phyloP scores from a whole-genome alignment of 2,329 filamentous ascomycete species.

The Periglandula ipomoeae region DNA sequence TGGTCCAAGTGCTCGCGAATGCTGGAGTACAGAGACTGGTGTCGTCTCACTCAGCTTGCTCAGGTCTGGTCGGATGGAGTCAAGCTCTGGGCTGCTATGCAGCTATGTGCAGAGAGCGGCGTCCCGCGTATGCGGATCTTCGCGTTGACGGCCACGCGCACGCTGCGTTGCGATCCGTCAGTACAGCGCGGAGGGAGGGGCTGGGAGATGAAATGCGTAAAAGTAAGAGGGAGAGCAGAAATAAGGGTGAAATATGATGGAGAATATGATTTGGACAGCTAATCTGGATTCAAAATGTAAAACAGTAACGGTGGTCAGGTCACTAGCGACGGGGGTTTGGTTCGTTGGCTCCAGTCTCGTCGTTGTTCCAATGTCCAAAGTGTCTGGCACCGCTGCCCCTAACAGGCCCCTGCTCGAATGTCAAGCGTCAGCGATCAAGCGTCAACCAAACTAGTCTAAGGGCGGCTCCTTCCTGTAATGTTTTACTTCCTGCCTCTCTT shows the following conservation, averaged over 20 bases:
- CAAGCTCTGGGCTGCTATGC: background rate
- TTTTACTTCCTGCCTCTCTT: no score
- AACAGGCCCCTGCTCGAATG: no score
- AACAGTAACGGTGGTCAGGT: background rate
- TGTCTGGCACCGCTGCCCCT: background rate
- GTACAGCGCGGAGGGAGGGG: background rate
- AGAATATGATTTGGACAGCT: background rate
- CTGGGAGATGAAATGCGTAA: background rate
- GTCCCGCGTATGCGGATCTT: background rate
- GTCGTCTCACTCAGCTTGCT: background rate
- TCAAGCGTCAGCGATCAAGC: no score
- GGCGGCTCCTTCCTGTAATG: no score
- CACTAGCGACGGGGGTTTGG: background rate
- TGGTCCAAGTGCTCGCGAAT: background rate
- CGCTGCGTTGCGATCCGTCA: background rate
- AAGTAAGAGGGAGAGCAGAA: no score
- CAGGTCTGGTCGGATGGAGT: background rate
- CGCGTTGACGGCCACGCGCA: background rate
- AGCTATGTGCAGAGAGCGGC: background rate
- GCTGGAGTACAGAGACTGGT: background rate
- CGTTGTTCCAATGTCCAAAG: no score
- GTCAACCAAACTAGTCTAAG: no score
- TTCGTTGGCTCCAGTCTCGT: background rate
- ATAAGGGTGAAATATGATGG: background rate
- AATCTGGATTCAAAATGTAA: background rate